Percentiles rank a stretch among this genome's conserved stretches.
phyloP scores from a whole-genome alignment of 106 monocot genomes.

The Triglochin maritima region DNA sequence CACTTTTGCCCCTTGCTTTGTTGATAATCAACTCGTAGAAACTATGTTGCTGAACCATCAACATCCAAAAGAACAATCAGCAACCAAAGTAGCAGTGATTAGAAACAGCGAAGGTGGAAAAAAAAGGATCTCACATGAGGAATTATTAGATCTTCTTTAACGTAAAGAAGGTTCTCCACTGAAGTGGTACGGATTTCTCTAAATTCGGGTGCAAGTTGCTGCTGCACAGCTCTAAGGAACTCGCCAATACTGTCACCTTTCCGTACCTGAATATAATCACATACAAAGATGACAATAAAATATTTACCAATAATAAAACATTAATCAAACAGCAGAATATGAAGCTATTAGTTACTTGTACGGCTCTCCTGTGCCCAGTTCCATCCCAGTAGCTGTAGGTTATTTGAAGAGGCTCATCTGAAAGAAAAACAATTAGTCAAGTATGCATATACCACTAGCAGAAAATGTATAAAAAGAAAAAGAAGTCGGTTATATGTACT shows the following conservation, averaged over 20 bases:
- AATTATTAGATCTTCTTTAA: conserved; percentile 98
- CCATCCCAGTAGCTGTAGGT: conserved; percentile 99
- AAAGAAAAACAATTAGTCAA: conserved; percentile 10
- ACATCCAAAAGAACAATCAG: neutral
- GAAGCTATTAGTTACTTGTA: conserved; percentile 33
- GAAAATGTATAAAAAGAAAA: neutral
- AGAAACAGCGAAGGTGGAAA: neutral
- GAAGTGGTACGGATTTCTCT: conserved; percentile 91
- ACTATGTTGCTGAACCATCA: conserved; percentile 80
- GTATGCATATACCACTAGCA: neutral
- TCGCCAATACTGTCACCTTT: conserved; percentile 96
- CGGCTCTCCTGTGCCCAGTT: conserved; percentile 80
- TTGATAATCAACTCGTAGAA: conserved; percentile 97
- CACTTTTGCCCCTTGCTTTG: conserved; percentile 99
- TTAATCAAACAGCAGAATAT: neutral
- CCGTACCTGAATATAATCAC: conserved; percentile 39
- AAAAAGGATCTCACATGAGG: conserved; percentile 12
- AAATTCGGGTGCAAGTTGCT: conserved; percentile 94
- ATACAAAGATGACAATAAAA: neutral
- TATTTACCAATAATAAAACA: neutral
- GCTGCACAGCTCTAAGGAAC: conserved; percentile 91
- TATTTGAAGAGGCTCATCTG: conserved; percentile 95
- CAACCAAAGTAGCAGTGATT: neutral
- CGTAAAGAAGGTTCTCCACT: conserved; percentile 90
- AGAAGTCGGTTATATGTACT: conserved; percentile 25